Evolutionary conservation across 2,329 filamentous ascomycete species (phyloP), one percentile per base, ranked within the genome.

Genomic region (Fusarium dimerum): DNA sequence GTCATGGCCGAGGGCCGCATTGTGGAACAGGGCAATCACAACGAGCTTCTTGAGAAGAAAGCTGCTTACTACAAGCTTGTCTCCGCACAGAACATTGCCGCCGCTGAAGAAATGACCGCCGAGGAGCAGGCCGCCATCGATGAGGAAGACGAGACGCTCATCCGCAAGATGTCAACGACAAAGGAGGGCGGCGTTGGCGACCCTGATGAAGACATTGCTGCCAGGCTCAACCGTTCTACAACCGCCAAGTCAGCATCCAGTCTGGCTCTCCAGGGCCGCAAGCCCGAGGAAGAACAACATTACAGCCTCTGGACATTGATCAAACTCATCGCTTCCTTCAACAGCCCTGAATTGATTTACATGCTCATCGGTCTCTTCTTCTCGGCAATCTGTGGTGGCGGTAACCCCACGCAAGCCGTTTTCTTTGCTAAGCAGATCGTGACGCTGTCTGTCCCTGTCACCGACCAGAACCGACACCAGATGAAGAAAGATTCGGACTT

Each of bases 381-480:
- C 68, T 86, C 87, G 20, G 79, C 87, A 65, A 85, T 96, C 57
- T 89, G 87, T 54, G 92, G 92, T 70, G 87, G 85, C 54, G 91
- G 88, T 47, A 92, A 96, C 68, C 90, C 90, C 11, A 84, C 81
- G 0, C 64, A 71, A 34, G 64, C 71, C 50, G 84, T 97, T 59
- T 88, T 97, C 73, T 95, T 97, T 65, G 88, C 92, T 64, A 96
- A 97, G 72, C 83, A 91, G 52, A 92, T 97, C 70, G 83, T 84
- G 54, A 83, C 85, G 9, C 78, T 94, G 12, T 83, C 86, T 8
- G 73, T 71, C 2, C 70, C 73, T 11, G 60, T 86, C 17, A 82
- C 78, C 26, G 71, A 74, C 15, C 70, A 61, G 36, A 78, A 78
- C 69, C 83, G 77, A 40, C 71, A 68, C 30, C 71, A 84, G 48